These are phyloP conservation scores for Blastobotrys persicus DNA, from an alignment of 1,139 yeast genomes.

Conservation along the genomic window DNA sequence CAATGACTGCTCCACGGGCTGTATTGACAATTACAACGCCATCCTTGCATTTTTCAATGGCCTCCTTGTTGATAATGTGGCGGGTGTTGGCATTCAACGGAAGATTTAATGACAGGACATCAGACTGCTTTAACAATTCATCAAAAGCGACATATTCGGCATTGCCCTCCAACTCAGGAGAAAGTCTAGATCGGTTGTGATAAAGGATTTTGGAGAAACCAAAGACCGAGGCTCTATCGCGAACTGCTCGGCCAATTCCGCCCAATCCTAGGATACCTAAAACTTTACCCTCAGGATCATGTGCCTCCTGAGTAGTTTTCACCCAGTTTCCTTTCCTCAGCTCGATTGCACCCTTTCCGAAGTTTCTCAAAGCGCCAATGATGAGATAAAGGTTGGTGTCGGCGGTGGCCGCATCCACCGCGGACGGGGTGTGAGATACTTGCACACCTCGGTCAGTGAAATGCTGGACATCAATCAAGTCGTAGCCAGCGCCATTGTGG, in stretches of 20 bases:
- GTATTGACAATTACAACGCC: slow-evolving; percentile 67
- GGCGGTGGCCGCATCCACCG: slow-evolving; percentile 76
- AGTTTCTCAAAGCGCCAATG: slow-evolving; percentile 61
- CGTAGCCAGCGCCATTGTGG: slow-evolving; percentile 95
- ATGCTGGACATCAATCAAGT: slow-evolving; percentile 51
- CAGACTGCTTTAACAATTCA: slow-evolving; percentile 54
- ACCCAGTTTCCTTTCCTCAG: slow-evolving; percentile 42
- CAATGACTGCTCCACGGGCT: slow-evolving; percentile 69
- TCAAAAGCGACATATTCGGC: slow-evolving; percentile 56
- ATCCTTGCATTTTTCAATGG: slow-evolving; percentile 59
- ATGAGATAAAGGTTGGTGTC: slow-evolving; percentile 63
- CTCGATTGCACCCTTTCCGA: slow-evolving; percentile 40
- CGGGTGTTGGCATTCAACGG: slow-evolving; percentile 55
- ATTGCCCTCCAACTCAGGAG: slow-evolving; percentile 51
- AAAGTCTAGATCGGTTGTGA: slow-evolving; percentile 58
- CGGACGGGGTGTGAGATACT: slow-evolving; percentile 64
- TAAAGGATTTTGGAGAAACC: slow-evolving; percentile 62
- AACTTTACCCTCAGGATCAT: slow-evolving; percentile 60
- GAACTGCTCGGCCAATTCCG: slow-evolving; percentile 72
- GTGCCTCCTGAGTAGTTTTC: slow-evolving; percentile 35
- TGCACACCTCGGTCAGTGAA: slow-evolving; percentile 52
- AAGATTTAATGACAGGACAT: slow-evolving; percentile 59
- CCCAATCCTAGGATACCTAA: slow-evolving; percentile 81
- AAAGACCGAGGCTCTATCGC: slow-evolving; percentile 62
- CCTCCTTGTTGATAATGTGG: slow-evolving; percentile 56